Conservation (phyloP, 352 stramenopile species). For the Phytopythium aichiense region DNA sequence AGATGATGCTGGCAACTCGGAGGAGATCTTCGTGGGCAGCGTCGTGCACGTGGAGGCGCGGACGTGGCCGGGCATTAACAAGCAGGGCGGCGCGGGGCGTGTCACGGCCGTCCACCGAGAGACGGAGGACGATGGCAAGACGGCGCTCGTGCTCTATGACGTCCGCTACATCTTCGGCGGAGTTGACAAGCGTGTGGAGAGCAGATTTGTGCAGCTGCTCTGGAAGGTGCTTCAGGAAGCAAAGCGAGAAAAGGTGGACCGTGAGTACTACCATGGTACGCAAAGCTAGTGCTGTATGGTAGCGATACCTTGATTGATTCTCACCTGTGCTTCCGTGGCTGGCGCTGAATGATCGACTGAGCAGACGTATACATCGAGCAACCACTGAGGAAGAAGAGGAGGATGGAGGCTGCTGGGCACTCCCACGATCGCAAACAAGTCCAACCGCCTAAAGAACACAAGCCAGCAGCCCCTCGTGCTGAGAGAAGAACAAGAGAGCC, state of each 20-base stretch:
- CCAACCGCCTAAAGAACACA: not conserved
- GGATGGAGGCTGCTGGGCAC: not conserved
- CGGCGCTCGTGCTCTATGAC: constrained; percentile 60
- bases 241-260: constrained; percentile 30
- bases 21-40: constrained; percentile 22
- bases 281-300: too few species aligned
- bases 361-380: constrained; percentile 2
- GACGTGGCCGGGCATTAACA: constrained; percentile 88
- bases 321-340: not conserved
- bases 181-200: constrained; percentile 69
- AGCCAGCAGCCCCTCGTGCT: not conserved
- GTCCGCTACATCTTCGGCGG: constrained; percentile 80
- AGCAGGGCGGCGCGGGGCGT: constrained; percentile 63
- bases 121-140: constrained; percentile 7
- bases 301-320: not conserved
- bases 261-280: constrained; percentile 69
- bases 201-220: constrained; percentile 59
- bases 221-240: constrained; percentile 32
- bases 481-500: not conserved
- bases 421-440: not conserved
- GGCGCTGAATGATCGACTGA: not conserved
- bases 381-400: constrained; percentile 2
- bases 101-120: constrained; percentile 46
- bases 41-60: constrained; percentile 62
- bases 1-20: not conserved